Evolutionary conservation across 73 alveolate species (phyloP), one percentile per base, ranked within the genome.

Genomic region (Paramecium bursaria): DNA sequence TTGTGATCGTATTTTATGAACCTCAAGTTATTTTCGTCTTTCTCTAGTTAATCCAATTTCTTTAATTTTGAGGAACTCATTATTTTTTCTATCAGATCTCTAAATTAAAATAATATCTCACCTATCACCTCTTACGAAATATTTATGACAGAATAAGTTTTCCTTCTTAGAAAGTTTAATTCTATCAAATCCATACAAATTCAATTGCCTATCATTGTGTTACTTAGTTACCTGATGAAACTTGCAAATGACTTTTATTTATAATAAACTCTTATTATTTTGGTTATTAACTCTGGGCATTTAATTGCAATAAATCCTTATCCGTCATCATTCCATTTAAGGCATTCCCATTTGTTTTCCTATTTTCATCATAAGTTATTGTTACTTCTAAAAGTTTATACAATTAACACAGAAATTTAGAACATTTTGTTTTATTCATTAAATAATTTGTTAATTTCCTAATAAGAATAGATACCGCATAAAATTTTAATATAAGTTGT

Each of bases 101-200:
- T 67, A 67, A 1, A 57, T 31, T 60, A 7, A 60, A 35, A 11
- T 33, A 25, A 21, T 25, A 4, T 1, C 6, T 48, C 44, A 67
- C 82, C 44, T 67, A 9, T 67, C 60, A 3, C 82, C 82, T 42
- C 50, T 15, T 39, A 67, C 27, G 35, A 67, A 67, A 42, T 67
- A 27, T 4, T 44, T 53, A 42, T 67, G 82, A 19, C 35, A 7
- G 44, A 67, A 67, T 10, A 67, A 53, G 35, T 67, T 67, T 14
- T 39, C 44, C 4, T 42, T 42, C 44, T 47, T 67, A 10, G 46
- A 35, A 42, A 42, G 26, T 26, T 67, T 67, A 0, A 47, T 25
- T 67, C 82, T 67, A 53, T 67, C 44, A 11, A 67, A 67, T 39
- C 82, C 82, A 67, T 67, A 67, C 30, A 67, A 42, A 35, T 67